Base-by-base conservation (phyloP, 2,329 filamentous ascomycete species). In the Exophiala aquamarina region DNA sequence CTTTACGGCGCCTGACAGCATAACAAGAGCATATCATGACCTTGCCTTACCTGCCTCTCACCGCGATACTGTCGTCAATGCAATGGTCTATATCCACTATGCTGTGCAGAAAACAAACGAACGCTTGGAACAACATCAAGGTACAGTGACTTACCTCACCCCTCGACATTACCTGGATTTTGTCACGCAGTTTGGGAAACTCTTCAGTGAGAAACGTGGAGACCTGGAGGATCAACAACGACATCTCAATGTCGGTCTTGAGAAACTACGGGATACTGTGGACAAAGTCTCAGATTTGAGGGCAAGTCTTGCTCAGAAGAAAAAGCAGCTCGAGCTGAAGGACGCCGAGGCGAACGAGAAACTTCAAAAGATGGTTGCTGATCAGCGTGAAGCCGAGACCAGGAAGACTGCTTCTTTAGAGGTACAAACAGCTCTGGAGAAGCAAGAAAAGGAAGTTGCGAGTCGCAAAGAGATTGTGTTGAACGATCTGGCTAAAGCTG, bases 41-140 rank as follows among this genome's bases (percentile, higher is more conserved):
- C 82, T 98, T 44, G 79, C 72, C 50, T 76, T 97, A 44, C 94
- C 93, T 17, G 88, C 92, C 7, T 87, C 87, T 44, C 92, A 98
- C 67, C 84, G 93, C 54, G 90, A 96, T 66, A 82, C 91, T 3
- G 84, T 99, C 37, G 82, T 98, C 68, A 99, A 99, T 66, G 87
- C 91, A 0, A 98, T 99, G 93, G 94, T 99, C 2, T 94, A 95
- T 63, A 92, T 98, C 15, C 93, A 99, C 65, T 90, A 97, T 71
- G 98, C 93, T 2, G 74, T 98, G 39, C 89, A 92, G 54, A 79
- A 81, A 41, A 94, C 96, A 78, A 98, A 98, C 64, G 75, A 80
- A 58, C 91, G 89, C 61, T 75, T 98, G 18, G 81, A 87, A 54
- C 93, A 89, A 66, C 93, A 97, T 66, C 93, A 97, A 71, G 90